Evolutionary conservation across 2,329 filamentous ascomycete genomes (phyloP).

Genomic region (Colletotrichum magnum): DNA sequence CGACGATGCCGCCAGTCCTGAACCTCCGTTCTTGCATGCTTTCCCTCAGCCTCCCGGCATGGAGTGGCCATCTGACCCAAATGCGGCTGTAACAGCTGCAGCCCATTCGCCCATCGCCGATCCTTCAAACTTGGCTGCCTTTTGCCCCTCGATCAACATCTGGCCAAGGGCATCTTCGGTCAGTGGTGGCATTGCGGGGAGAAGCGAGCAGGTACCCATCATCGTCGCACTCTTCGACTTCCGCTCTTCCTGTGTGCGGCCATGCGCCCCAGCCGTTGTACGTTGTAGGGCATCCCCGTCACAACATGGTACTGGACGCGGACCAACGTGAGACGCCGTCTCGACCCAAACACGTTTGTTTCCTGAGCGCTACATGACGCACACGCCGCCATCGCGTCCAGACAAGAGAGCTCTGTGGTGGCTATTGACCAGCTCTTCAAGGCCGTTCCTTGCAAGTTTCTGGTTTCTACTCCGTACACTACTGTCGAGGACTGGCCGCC

Average conservation of each 20-base stretch:
- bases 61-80: constrained; percentile 34
- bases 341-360: constrained; percentile 29
- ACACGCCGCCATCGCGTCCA: constrained; percentile 29
- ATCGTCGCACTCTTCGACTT: constrained; percentile 13
- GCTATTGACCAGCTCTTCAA: constrained; percentile 3
- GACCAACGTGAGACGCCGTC: constrained; percentile 25
- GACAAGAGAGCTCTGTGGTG: constrained; percentile 1
- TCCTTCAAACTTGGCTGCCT: constrained; percentile 33
- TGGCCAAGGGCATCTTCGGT: constrained; percentile 24
- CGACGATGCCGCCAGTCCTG: constrained; percentile 27
- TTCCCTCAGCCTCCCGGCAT: constrained; percentile 32
- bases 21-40: constrained; percentile 31
- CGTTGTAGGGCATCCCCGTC: constrained; percentile 21
- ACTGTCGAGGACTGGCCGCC: constrained; percentile 16
- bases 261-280: constrained; percentile 19
- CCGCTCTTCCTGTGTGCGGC: constrained; percentile 13
- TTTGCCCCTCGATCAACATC: constrained; percentile 31
- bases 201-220: constrained; percentile 20
- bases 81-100: constrained; percentile 36
- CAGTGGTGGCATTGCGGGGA: constrained; percentile 26
- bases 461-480: background rate
- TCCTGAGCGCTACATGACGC: constrained; percentile 26
- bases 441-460: constrained; percentile 14
- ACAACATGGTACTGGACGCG: constrained; percentile 6
- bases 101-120: constrained; percentile 40